Evolutionary conservation across 176 grass and related monocot genomes (phyloP), one percentile per base, ranked within the genome.

Genomic region (Aegilops bicornis): DNA sequence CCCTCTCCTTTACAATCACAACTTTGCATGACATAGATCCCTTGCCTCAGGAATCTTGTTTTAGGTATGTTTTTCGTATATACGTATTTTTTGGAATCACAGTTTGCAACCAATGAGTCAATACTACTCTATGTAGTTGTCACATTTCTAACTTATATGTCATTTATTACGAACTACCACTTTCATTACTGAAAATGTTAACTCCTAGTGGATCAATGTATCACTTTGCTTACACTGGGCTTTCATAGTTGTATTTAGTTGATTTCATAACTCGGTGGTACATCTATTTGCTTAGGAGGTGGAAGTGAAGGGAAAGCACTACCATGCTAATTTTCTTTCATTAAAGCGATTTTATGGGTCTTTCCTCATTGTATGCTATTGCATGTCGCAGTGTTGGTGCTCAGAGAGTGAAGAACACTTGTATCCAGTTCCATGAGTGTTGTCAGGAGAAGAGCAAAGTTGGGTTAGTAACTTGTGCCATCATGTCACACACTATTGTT

Each of bases 361-460:
- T 12, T 69, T 87, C 70, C 20, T 84, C 56, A 77, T 78, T 83
- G 42, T 79, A 25, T 39, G 36, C 89, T 65, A 48, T 52, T 84
- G 29, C 47, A 33, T 70, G 63, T 86, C 80, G 37, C 76, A 97
- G 95, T 79, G 89, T 97, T 61, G 95, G 95, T 58, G 92, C 90
- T 37, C 60, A 62, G 47, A 91, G 89, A 70, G 92, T 97, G 24
- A 90, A 85, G 63, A 65, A 88, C 10, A 84, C 76, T 4, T 93
- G 92, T 22, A 72, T 91, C 14, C 81, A 91, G 30, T 91, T 97
- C 30, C 64, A 81, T 8, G 79, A 86, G 8, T 79, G 86, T 69
- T 88, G 88, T 71, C 75, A 90, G 33, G 74, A 87, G 30, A 88
- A 29, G 48, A 92, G 84, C 80, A 97, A 24, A 47, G 87, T 87